Evolutionary conservation across 192 early-diverging fungal species (phyloP).

Genomic region (Dissophora globulifera): DNA sequence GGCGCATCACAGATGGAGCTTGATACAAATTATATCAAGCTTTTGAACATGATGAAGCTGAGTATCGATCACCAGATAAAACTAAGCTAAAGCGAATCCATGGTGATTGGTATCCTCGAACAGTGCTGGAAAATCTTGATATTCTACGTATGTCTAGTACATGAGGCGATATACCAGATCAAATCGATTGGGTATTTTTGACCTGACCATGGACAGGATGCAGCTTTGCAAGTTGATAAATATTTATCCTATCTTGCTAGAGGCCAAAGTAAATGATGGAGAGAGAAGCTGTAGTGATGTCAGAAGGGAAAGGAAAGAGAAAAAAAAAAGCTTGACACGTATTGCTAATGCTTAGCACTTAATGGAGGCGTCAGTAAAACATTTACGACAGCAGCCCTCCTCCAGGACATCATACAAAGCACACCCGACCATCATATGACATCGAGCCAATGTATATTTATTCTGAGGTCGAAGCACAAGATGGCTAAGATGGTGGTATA

Average conservation of each 20-base stretch:
- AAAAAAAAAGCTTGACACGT: no score
- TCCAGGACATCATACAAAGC: slow-evolving; percentile 18
- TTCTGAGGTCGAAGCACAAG: no score
- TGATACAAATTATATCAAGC: slow-evolving; percentile 34
- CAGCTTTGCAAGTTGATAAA: slow-evolving; percentile 40
- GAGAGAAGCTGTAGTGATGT: no score
- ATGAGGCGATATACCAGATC: slow-evolving; percentile 27
- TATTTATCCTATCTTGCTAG: slow-evolving; percentile 23
- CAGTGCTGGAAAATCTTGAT: slow-evolving; percentile 22
- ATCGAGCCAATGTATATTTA: slow-evolving; percentile 28
- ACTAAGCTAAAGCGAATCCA: slow-evolving; percentile 20
- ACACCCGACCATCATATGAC: slow-evolving; percentile 30
- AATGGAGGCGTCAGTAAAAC: slow-evolving; percentile 29
- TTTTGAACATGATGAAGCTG: slow-evolving; percentile 34
- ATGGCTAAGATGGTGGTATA: no score
- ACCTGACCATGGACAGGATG: slow-evolving; percentile 32
- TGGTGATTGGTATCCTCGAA: slow-evolving; percentile 17
- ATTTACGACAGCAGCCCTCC: slow-evolving; percentile 15
- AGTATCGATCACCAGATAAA: slow-evolving; percentile 22
- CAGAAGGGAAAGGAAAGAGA: no score
- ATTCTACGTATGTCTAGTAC: slow-evolving; percentile 21
- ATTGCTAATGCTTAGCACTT: slow-evolving; percentile 10
- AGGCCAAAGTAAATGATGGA: slow-evolving; percentile 21
- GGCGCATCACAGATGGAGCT: slow-evolving; percentile 27
- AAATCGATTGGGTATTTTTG: slow-evolving; percentile 30